A percentile compares a stretch with the other conserved stretches of the same genome.
phyloP scores from a whole-genome alignment of 441 rosid genomes.

The Metrosideros polymorpha region DNA sequence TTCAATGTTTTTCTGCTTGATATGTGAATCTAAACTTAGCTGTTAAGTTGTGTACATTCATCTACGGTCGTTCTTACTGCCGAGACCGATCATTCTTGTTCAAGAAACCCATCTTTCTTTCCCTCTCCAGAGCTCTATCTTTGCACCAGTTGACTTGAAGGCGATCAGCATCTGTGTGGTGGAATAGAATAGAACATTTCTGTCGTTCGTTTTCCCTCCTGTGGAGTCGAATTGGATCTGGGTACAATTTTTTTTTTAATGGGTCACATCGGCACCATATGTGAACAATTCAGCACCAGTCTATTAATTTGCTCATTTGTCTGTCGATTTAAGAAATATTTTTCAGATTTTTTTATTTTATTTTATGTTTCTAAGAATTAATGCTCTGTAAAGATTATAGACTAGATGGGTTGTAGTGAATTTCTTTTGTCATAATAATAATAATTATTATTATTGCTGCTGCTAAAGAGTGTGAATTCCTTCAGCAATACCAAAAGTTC shows the following conservation, averaged over 20 bases:
- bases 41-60: not conserved
- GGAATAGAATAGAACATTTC: not conserved
- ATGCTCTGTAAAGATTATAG: not conserved
- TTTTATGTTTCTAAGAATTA: not conserved
- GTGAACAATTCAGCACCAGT: not conserved
- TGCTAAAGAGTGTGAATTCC: not conserved
- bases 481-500: not conserved
- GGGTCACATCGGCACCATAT: not conserved
- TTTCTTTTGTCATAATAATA: not conserved
- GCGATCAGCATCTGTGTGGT: not conserved
- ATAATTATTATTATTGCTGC: not conserved
- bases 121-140: not conserved
- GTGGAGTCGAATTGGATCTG: not conserved
- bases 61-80: not conserved
- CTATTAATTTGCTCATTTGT: not conserved
- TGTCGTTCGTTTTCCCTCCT: not conserved
- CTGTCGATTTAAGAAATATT: not conserved
- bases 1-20: not conserved
- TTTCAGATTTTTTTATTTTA: rapidly evolving
- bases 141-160: not conserved
- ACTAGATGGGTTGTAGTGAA: not conserved
- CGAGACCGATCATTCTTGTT: not conserved
- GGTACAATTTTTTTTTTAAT: not conserved
- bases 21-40: not conserved
- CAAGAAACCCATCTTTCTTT: rapidly evolving